Evolutionary conservation across 139 green algal species (phyloP).

Genomic region (Gonium pectorale): DNA sequence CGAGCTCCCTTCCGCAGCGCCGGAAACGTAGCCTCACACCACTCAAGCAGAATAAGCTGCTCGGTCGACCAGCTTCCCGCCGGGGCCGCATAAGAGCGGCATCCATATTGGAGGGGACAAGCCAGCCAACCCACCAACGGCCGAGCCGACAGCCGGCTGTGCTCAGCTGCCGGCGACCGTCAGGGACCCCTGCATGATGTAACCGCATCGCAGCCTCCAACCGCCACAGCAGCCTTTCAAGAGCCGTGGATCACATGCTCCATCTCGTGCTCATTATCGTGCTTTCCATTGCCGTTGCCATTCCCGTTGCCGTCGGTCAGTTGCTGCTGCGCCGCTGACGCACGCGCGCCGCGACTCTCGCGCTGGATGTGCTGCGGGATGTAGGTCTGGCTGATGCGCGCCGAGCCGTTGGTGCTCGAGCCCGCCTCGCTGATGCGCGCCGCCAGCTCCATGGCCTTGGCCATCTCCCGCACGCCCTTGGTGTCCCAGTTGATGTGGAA

Average conservation of each 20-base stretch:
- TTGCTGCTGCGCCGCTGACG: neutral
- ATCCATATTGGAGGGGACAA: no score
- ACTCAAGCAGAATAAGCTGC: no score
- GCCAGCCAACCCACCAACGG: no score
- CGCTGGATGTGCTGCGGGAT: slow-evolving; percentile 52
- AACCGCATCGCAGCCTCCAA: no score
- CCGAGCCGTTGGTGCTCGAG: neutral
- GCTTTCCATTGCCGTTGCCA: no score
- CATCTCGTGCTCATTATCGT: neutral
- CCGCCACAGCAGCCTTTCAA: neutral
- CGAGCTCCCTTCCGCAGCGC: no score
- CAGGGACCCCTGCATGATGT: no score
- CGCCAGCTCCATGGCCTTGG: slow-evolving; percentile 64
- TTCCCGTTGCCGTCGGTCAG: neutral
- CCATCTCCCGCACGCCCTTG: slow-evolving; percentile 62
- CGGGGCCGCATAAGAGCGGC: no score
- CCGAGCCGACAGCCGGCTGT: no score
- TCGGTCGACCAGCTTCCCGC: no score
- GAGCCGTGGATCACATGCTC: slow-evolving; percentile 40
- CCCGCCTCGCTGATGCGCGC: slow-evolving; percentile 59
- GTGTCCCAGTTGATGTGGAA: slow-evolving; percentile 66
- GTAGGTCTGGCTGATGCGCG: slow-evolving; percentile 63
- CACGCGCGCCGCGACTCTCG: neutral
- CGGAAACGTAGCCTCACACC: no score
- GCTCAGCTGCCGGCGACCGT: no score